Evolutionary conservation across 225 moss, liverwort and hornwort genomes (phyloP).

Genomic region (Neckera pumila): DNA sequence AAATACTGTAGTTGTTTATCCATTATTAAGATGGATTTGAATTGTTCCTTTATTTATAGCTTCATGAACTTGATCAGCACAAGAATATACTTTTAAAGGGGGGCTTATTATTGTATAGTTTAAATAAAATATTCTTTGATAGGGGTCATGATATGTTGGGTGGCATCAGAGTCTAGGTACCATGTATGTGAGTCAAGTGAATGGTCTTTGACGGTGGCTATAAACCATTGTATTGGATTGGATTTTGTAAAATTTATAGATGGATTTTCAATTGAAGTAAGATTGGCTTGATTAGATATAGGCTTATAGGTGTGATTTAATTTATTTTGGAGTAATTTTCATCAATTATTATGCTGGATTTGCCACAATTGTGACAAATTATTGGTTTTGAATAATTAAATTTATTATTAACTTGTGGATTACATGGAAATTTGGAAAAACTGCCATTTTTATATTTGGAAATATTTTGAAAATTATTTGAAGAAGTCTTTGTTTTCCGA

Average conservation of each 20-base stretch:
- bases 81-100: not conserved
- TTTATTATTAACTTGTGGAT: not conserved
- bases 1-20: not conserved
- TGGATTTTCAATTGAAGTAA: not conserved
- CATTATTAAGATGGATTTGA: not conserved
- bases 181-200: not conserved
- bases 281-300: not conserved
- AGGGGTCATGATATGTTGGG: not conserved
- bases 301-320: accelerated
- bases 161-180: not conserved
- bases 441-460: not conserved
- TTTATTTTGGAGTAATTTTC: not conserved
- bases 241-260: not conserved
- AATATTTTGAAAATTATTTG: not conserved
- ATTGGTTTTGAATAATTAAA: not conserved
- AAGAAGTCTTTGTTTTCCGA: not conserved
- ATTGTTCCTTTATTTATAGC: not conserved
- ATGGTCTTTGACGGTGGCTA: not conserved
- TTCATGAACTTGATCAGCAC: not conserved
- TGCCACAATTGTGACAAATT: not conserved
- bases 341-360: accelerated
- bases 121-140: not conserved
- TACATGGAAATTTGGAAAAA: not conserved
- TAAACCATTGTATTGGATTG: not conserved
- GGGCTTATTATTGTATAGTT: not conserved